phyloP scores from a whole-genome alignment of 148 eudicot species.

The Rhododendron ferrugineum region DNA sequence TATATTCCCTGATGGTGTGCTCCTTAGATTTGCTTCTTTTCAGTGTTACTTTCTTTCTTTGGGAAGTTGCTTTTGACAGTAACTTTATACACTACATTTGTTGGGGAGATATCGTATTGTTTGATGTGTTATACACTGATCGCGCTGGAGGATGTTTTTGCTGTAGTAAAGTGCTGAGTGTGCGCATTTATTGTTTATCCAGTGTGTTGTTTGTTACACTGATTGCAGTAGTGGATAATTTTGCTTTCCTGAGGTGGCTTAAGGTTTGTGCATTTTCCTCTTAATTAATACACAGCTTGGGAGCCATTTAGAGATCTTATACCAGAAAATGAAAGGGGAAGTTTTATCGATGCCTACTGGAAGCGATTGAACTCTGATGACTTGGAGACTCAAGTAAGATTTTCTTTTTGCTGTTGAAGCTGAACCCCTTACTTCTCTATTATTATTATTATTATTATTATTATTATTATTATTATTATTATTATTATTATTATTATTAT shows the following conservation, averaged over 20 bases:
- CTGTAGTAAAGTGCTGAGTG: not conserved
- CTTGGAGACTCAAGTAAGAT: constrained; percentile 70
- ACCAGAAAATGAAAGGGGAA: constrained; percentile 85
- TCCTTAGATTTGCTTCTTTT: constrained; percentile 4
- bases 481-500: too few relatives aligned
- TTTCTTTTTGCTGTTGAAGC: not conserved
- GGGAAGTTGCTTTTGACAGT: not conserved
- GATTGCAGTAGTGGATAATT: not conserved
- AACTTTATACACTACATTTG: not conserved
- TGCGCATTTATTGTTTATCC: not conserved
- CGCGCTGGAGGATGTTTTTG: not conserved
- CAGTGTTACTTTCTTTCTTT: not conserved
- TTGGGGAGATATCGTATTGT: not conserved
- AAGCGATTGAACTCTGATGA: constrained; percentile 83
- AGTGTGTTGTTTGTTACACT: not conserved
- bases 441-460: not conserved
- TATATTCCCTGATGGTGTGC: constrained; percentile 85
- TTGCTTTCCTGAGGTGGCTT: not conserved
- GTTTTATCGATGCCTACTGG: constrained; percentile 74
- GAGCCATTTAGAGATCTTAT: constrained; percentile 93
- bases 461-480: not conserved
- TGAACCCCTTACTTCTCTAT: not conserved
- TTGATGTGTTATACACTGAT: not conserved
- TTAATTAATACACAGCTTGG: constrained; percentile 57
- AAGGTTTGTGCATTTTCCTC: constrained; percentile 7